Evolutionary conservation across 495 filamentous ascomycete genomes (phyloP).

Genomic region (Aspergillus cavernicola): DNA sequence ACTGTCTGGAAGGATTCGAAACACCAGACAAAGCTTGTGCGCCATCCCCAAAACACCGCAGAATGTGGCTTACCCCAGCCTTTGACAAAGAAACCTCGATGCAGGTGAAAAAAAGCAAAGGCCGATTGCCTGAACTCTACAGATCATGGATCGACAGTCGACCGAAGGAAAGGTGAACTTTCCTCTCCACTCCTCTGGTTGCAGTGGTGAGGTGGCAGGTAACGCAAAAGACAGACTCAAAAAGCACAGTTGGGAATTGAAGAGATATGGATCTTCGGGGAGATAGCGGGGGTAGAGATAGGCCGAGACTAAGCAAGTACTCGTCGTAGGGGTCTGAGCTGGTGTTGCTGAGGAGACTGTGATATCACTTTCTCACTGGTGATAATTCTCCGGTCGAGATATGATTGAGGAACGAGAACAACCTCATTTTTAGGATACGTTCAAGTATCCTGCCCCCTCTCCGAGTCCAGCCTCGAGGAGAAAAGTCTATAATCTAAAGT

Average conservation of each 20-base stretch:
- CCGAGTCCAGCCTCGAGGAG: too few relatives aligned
- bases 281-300: background rate
- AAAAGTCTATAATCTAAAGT: background rate
- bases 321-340: background rate
- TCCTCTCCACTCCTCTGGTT: background rate
- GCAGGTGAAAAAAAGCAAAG: background rate
- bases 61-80: background rate
- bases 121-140: background rate
- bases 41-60: background rate
- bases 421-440: background rate
- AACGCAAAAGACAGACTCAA: background rate
- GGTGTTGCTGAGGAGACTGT: background rate
- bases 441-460: too few relatives aligned
- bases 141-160: background rate
- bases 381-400: background rate
- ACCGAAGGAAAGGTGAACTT: background rate
- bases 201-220: background rate
- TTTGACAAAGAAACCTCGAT: background rate
- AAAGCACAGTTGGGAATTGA: background rate
- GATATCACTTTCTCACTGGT: background rate
- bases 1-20: constrained; percentile 6
- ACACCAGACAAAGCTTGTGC: constrained; percentile 2
- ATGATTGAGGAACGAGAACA: background rate
- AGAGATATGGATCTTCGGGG: too few relatives aligned
- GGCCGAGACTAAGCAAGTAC: too few relatives aligned